Percentiles rank a stretch among this genome's conserved stretches.
Evolutionary conservation across 108 stramenopile species (phyloP).

Genomic region (Craspedostauros australis): DNA sequence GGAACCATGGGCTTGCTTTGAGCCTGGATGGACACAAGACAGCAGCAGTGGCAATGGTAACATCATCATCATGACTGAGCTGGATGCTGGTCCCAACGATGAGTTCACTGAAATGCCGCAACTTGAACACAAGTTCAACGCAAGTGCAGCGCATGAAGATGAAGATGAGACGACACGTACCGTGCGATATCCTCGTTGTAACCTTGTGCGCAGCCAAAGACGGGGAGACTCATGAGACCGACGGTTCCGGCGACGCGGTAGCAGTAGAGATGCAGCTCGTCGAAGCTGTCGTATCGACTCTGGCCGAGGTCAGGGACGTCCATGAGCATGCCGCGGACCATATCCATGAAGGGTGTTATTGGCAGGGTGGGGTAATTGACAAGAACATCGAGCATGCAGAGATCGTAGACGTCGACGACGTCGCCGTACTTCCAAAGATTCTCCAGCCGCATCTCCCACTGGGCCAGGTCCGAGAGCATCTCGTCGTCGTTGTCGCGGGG

Average conservation of each 20-base stretch:
- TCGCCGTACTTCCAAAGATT: constrained; percentile 75
- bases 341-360: constrained; percentile 90
- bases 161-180: too few relatives aligned
- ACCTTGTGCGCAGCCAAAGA: constrained; percentile 85
- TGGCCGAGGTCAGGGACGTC: constrained; percentile 91
- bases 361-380: constrained; percentile 82
- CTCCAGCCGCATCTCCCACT: constrained; percentile 84
- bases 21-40: too few relatives aligned
- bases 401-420: constrained; percentile 88
- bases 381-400: constrained; percentile 83
- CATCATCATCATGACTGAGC: too few relatives aligned
- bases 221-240: constrained; percentile 93
- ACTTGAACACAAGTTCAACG: too few relatives aligned
- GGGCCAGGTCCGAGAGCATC: constrained; percentile 72
- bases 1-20: too few relatives aligned
- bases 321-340: constrained; percentile 97
- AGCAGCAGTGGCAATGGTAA: too few relatives aligned
- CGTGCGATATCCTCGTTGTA: constrained; percentile 76
- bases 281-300: constrained; percentile 89
- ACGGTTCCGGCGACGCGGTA: constrained; percentile 97
- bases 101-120: too few relatives aligned
- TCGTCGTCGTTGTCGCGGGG: constrained; percentile 66
- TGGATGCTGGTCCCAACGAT: too few relatives aligned
- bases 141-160: too few relatives aligned
- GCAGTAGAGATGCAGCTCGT: constrained; percentile 94